Conservation (phyloP, 495 filamentous ascomycete genomes). For the Penicillium atrosanguineum region DNA sequence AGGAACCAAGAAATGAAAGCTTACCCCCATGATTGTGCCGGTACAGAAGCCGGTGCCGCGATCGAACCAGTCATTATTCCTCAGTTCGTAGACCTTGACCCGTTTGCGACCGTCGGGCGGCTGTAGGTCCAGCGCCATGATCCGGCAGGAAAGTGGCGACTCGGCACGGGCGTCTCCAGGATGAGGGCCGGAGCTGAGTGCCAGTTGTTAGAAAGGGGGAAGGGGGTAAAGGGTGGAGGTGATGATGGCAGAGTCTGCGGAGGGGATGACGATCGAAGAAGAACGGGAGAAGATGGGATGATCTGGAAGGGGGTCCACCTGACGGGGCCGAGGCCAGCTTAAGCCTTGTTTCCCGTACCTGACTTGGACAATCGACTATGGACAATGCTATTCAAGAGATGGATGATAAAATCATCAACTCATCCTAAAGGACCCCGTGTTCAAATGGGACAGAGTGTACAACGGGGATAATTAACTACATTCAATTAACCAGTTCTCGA, state of each 20-base stretch:
- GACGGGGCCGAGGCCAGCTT: constrained; percentile 23
- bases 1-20: constrained; percentile 27
- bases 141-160: constrained; percentile 36
- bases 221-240: constrained; percentile 14
- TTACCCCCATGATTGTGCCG: constrained; percentile 73
- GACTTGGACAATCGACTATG: not conserved
- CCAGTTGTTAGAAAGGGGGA: constrained; percentile 15
- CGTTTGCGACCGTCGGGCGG: constrained; percentile 85
- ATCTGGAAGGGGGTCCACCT: constrained; percentile 20
- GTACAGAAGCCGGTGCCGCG: constrained; percentile 94
- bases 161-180: constrained; percentile 44
- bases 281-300: constrained; percentile 10
- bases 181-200: constrained; percentile 38
- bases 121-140: constrained; percentile 86
- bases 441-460: too few relatives aligned
- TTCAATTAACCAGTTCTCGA: not conserved
- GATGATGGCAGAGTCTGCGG: constrained; percentile 27
- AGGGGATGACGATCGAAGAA: constrained; percentile 29
- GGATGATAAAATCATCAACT: too few relatives aligned
- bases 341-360: not conserved
- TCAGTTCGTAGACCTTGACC: constrained; percentile 98
- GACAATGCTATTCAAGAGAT: not conserved
- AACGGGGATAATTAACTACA: too few relatives aligned
- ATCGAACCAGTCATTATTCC: constrained; percentile 99
- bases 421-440: too few relatives aligned